Percentiles rank a stretch among this genome's conserved stretches.
These are phyloP conservation scores for Penicillium riverlandense DNA, from an alignment of 495 filamentous ascomycete species.

Conservation along the genomic window DNA sequence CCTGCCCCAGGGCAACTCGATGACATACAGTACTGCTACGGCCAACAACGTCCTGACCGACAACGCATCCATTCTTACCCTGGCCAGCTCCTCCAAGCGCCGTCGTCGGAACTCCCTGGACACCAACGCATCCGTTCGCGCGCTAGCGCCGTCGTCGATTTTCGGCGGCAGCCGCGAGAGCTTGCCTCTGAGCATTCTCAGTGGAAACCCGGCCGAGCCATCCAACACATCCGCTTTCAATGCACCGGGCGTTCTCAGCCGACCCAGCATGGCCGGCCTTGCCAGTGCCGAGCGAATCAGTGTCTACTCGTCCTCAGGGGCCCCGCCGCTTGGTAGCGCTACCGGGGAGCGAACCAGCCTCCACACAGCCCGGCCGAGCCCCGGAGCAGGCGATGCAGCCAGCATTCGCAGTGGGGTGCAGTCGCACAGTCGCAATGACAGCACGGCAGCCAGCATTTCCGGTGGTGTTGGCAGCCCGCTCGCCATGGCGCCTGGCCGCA, in stretches of 20 bases:
- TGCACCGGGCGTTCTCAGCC: slow-evolving; percentile 33
- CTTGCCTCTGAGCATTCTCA: slow-evolving; percentile 82
- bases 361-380: slow-evolving; percentile 61
- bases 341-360: slow-evolving; percentile 72
- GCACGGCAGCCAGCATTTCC: slow-evolving; percentile 68
- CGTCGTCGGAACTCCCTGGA: slow-evolving; percentile 85
- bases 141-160: slow-evolving; percentile 81
- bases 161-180: slow-evolving; percentile 88
- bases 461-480: slow-evolving; percentile 54
- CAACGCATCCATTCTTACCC: slow-evolving; percentile 89
- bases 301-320: slow-evolving; percentile 75
- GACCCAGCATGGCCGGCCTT: slow-evolving; percentile 53
- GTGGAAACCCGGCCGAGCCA: slow-evolving; percentile 59
- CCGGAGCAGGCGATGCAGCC: slow-evolving; percentile 55
- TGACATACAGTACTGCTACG: slow-evolving; percentile 81
- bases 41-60: slow-evolving; percentile 90
- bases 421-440: slow-evolving; percentile 75
- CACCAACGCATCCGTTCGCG: slow-evolving; percentile 91
- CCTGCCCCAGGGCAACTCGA: slow-evolving; percentile 58
- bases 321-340: slow-evolving; percentile 46
- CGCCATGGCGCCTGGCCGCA: slow-evolving; percentile 34
- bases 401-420: slow-evolving; percentile 73
- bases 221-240: slow-evolving; percentile 46
- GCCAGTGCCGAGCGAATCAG: slow-evolving; percentile 73
- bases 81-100: slow-evolving; percentile 92